Evolutionary conservation across 202 grass and related monocot species (phyloP).

Genomic region (Dendrocalamus latiflorus): DNA sequence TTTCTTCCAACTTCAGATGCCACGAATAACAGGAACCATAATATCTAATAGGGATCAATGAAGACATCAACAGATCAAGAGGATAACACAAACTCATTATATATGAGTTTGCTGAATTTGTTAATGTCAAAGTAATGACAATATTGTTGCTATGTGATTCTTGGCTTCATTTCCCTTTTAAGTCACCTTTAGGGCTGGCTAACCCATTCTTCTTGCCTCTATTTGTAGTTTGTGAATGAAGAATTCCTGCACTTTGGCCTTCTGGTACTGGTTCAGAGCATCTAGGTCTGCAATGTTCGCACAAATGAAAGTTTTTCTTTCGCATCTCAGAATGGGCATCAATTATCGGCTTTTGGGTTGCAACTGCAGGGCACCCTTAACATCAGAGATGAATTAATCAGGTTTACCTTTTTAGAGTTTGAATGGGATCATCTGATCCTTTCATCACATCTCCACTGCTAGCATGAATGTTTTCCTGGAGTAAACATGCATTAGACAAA

Average conservation of each 20-base stretch:
- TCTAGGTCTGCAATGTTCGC: slow-evolving; percentile 39
- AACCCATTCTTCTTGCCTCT: slow-evolving; percentile 8
- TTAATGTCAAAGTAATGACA: slow-evolving; percentile 30
- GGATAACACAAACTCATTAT: too few relatives aligned
- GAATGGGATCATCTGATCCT: slow-evolving; percentile 24
- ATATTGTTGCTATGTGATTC: slow-evolving; percentile 22
- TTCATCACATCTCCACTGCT: slow-evolving; percentile 12
- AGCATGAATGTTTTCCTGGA: slow-evolving; percentile 39
- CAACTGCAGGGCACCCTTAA: neutral
- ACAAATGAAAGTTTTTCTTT: neutral
- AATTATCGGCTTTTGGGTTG: neutral
- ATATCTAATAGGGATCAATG: neutral
- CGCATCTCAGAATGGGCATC: neutral
- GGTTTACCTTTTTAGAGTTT: slow-evolving; percentile 37
- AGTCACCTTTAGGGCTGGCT: slow-evolving; percentile 19
- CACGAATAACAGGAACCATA: slow-evolving; percentile 5
- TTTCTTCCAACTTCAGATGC: neutral
- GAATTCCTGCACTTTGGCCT: neutral
- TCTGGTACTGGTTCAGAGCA: slow-evolving; percentile 20
- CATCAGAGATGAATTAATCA: slow-evolving; percentile 3
- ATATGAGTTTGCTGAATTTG: too few relatives aligned
- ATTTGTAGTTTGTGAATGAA: slow-evolving; percentile 22
- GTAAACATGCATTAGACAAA: slow-evolving; percentile 30
- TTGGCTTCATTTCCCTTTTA: too few relatives aligned
- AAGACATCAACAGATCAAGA: neutral